phyloP scores from a whole-genome alignment of 2,329 filamentous ascomycete genomes.

The Ophiostoma tasmaniense region DNA sequence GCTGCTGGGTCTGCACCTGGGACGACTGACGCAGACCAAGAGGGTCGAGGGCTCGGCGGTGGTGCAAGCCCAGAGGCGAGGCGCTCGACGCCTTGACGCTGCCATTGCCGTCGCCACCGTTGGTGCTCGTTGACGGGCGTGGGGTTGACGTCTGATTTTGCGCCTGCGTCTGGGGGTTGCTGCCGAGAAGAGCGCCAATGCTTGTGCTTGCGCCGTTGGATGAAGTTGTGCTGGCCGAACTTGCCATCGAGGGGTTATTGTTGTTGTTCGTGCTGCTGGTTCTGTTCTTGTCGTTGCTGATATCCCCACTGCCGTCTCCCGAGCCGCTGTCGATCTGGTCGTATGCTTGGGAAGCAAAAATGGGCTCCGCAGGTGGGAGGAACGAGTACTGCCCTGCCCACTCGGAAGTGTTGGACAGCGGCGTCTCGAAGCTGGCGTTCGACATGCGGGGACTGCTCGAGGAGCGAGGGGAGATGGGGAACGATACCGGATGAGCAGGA shows the following conservation, averaged over 20 bases:
- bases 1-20: slow-evolving; percentile 33
- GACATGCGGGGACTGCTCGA: slow-evolving; percentile 45
- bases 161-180: not conserved
- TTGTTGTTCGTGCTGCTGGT: not conserved
- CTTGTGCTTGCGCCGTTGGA: not conserved
- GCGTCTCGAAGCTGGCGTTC: slow-evolving; percentile 41
- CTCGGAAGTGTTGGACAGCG: slow-evolving; percentile 46
- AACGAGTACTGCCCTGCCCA: slow-evolving; percentile 50
- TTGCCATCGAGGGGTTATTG: not conserved
- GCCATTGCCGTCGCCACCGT: slow-evolving; percentile 28
- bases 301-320: not conserved
- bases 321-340: not conserved
- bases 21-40: slow-evolving; percentile 34
- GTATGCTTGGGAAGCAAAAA: slow-evolving; percentile 37
- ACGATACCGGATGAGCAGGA: slow-evolving; percentile 37
- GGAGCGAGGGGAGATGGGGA: slow-evolving; percentile 18
- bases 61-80: slow-evolving; percentile 28
- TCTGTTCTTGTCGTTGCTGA: not conserved
- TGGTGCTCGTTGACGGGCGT: slow-evolving; percentile 32
- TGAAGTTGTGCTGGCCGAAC: not conserved
- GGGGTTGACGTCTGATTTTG: slow-evolving; percentile 21
- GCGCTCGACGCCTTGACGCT: slow-evolving; percentile 5
- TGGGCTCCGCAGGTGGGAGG: slow-evolving; percentile 35
- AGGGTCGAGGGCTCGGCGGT: slow-evolving; percentile 32
- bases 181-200: not conserved